Conservation (phyloP, 371 early-diverging fungal species). For the Thermomucor indicae-seudaticae region DNA sequence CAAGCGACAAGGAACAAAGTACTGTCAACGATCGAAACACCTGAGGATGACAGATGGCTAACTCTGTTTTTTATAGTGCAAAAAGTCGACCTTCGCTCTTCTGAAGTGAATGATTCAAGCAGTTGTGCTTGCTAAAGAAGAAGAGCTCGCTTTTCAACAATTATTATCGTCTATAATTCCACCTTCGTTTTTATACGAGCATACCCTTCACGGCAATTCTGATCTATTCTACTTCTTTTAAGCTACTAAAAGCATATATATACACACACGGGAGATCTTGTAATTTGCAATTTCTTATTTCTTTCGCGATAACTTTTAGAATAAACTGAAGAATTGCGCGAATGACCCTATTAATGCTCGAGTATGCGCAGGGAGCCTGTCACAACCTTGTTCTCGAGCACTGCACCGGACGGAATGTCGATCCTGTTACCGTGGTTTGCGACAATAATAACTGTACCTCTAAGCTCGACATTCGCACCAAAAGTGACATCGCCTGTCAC, state of each 20-base stretch:
- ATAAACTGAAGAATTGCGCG: no score
- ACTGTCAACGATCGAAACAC: constrained; percentile 4
- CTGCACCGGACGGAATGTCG: constrained; percentile 97
- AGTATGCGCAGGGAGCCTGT: constrained; percentile 93
- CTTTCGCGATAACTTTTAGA: no score
- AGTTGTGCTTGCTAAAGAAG: constrained; percentile 34
- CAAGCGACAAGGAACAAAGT: constrained; percentile 39
- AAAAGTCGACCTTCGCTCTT: constrained; percentile 28
- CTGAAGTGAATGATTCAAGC: constrained; percentile 19
- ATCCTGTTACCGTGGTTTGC: constrained; percentile 95
- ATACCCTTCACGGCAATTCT: no score
- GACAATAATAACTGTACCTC: constrained; percentile 99
- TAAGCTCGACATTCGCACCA: constrained; percentile 89
- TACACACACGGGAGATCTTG: no score
- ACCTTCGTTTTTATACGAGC: no score
- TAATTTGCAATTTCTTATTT: no score
- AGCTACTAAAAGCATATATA: no score
- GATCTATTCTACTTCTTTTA: no score
- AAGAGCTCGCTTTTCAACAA: no score
- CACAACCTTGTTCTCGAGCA: constrained; percentile 98
- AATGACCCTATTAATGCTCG: constrained; percentile 75
- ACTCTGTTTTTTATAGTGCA: constrained; percentile 19
- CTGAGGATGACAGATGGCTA: not conserved
- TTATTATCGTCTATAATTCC: no score
- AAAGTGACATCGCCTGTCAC: constrained; percentile 99